Conservation (phyloP, 2,329 filamentous ascomycete species). For the Penicillium sp. region DNA sequence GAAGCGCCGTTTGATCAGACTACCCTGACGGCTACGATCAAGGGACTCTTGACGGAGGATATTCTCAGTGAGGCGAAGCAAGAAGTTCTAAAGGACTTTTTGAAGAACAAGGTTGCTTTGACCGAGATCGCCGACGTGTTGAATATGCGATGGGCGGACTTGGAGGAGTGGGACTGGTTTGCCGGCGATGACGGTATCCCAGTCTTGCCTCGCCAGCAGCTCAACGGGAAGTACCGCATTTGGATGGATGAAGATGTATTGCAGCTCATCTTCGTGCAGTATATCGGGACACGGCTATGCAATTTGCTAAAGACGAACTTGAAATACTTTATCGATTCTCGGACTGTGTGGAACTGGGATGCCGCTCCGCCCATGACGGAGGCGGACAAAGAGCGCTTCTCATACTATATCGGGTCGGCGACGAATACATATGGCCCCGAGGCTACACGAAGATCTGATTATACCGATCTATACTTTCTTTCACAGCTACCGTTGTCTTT, state of each 20-base stretch:
- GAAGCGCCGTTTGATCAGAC: constrained; percentile 38
- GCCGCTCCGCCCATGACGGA: constrained; percentile 18
- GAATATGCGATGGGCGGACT: constrained; percentile 49
- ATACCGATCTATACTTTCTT: constrained; percentile 39
- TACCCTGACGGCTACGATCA: constrained; percentile 41
- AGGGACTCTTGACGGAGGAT: constrained; percentile 47
- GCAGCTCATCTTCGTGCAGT: constrained; percentile 53
- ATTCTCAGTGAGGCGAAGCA: constrained; percentile 51
- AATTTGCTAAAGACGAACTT: constrained; percentile 29
- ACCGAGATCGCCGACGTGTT: constrained; percentile 51
- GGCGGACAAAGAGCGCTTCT: constrained; percentile 31
- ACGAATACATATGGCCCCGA: background rate
- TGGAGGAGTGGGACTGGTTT: constrained; percentile 52
- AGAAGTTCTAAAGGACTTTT: constrained; percentile 45
- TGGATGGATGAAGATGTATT: constrained; percentile 55
- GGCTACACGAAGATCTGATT: constrained; percentile 26
- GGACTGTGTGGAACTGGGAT: constrained; percentile 22
- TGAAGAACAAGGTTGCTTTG: constrained; percentile 45
- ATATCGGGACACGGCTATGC: constrained; percentile 46
- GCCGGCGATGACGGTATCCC: constrained; percentile 47
- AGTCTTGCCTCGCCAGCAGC: constrained; percentile 47
- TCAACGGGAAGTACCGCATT: constrained; percentile 53
- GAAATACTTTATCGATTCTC: constrained; percentile 15
- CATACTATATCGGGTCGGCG: constrained; percentile 30
- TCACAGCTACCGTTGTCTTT: constrained; percentile 37